Evolutionary conservation across 192 early-diverging fungal genomes (phyloP).

Genomic region (Coemansia sp.): DNA sequence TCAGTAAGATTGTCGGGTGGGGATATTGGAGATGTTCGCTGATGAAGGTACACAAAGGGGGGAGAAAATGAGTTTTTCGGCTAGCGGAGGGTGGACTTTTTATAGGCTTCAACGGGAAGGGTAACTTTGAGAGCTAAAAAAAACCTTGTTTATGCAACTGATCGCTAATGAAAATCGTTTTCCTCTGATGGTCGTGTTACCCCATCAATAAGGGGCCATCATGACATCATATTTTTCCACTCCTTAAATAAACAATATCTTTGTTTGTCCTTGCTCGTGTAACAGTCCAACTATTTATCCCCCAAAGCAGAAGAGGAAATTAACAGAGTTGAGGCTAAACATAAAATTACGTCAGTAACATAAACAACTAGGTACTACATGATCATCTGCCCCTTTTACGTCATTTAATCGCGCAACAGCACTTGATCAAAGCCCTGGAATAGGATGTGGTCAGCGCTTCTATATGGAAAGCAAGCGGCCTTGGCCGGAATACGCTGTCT

Average conservation of each 20-base stretch:
- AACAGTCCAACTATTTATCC: neutral
- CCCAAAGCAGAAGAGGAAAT: neutral
- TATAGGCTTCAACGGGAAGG: neutral
- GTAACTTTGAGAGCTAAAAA: neutral
- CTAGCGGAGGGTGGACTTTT: neutral
- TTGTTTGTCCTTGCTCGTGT: neutral
- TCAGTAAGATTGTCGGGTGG: neutral
- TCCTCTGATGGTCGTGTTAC: slow-evolving; percentile 5
- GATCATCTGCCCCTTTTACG: neutral
- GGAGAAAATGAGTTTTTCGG: neutral
- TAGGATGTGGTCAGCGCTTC: too few relatives aligned
- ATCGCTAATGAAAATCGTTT: slow-evolving; percentile 3
- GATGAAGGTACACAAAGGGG: neutral
- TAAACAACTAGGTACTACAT: neutral
- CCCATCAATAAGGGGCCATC: neutral
- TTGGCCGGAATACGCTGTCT: too few relatives aligned
- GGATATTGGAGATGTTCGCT: neutral
- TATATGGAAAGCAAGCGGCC: too few relatives aligned
- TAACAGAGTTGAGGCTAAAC: neutral
- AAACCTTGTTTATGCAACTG: slow-evolving; percentile 8
- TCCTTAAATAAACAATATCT: slow-evolving; percentile 1
- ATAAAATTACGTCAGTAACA: neutral
- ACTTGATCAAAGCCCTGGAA: neutral
- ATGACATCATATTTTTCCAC: slow-evolving; percentile 4
- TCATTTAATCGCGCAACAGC: neutral